Conservation (phyloP, 257 asterid species). For the Solanum lycopersicoides region DNA sequence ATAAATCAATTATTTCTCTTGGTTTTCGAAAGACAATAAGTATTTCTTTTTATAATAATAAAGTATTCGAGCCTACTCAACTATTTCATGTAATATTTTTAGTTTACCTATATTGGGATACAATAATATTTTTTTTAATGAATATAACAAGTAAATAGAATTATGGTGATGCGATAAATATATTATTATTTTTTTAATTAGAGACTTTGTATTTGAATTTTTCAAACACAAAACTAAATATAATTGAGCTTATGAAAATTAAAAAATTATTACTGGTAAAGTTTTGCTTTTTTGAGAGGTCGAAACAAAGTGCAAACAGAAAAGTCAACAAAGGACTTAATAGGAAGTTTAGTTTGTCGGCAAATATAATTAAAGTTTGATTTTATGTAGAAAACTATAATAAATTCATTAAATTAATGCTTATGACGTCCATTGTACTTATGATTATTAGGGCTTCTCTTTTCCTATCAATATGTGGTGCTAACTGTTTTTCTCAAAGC, state of each 20-base stretch:
- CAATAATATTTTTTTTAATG: background rate
- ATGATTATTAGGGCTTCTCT: background rate
- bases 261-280: too few species aligned
- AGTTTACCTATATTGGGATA: background rate
- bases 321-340: background rate
- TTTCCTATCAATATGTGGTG: background rate
- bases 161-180: too few species aligned
- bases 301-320: background rate
- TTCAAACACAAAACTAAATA: background rate
- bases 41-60: background rate
- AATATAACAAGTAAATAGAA: background rate
- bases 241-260: background rate
- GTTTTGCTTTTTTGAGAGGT: background rate
- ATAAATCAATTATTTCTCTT: background rate
- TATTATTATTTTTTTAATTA: too few species aligned
- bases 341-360: background rate
- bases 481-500: background rate
- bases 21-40: background rate
- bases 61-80: background rate
- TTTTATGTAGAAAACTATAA: background rate
- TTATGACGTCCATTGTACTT: background rate
- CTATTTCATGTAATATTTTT: background rate
- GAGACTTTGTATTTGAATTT: background rate
- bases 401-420: background rate
- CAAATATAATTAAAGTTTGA: background rate